These are phyloP conservation scores for Cordyceps javanica DNA, from an alignment of 2,329 filamentous ascomycete species.

Conservation along the genomic window DNA sequence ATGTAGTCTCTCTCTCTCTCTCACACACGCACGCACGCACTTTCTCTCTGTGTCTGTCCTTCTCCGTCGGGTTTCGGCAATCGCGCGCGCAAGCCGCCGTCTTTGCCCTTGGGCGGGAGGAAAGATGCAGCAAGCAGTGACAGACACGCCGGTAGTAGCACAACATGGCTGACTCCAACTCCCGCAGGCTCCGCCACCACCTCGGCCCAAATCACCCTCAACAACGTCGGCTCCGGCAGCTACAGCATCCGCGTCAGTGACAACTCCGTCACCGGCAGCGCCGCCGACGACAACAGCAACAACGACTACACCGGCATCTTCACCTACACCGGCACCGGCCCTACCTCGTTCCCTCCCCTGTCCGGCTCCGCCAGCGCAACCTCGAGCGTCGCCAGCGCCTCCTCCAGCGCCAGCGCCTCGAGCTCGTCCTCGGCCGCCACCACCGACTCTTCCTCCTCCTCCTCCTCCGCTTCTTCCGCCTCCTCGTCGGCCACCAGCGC, in stretches of 20 bases:
- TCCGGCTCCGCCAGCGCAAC: constrained; percentile 3
- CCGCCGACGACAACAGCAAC: not conserved
- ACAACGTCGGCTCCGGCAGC: constrained; percentile 4
- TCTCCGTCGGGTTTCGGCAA: no score
- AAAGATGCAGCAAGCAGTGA: no score
- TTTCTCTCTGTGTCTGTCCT: no score
- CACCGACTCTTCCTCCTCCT: not conserved
- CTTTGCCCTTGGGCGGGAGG: no score
- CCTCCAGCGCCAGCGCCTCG: not conserved
- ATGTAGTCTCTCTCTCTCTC: not conserved
- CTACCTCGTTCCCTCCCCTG: constrained; percentile 11
- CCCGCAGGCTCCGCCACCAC: not conserved
- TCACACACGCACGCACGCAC: not conserved
- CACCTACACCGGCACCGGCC: constrained; percentile 8
- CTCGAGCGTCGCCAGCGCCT: not conserved
- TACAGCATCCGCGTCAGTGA: constrained; percentile 9
- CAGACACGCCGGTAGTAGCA: not conserved
- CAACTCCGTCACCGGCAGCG: constrained; percentile 1
- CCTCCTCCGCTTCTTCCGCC: not conserved
- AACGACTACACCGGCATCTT: constrained; percentile 8
- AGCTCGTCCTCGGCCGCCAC: not conserved
- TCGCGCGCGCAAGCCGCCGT: no score
- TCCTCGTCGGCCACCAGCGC: not conserved
- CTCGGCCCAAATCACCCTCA: not conserved
- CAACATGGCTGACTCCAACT: not conserved